These are phyloP conservation scores for Phanerochaete sordida DNA, from an alignment of 768 basidiomycete genomes.

Conservation along the genomic window DNA sequence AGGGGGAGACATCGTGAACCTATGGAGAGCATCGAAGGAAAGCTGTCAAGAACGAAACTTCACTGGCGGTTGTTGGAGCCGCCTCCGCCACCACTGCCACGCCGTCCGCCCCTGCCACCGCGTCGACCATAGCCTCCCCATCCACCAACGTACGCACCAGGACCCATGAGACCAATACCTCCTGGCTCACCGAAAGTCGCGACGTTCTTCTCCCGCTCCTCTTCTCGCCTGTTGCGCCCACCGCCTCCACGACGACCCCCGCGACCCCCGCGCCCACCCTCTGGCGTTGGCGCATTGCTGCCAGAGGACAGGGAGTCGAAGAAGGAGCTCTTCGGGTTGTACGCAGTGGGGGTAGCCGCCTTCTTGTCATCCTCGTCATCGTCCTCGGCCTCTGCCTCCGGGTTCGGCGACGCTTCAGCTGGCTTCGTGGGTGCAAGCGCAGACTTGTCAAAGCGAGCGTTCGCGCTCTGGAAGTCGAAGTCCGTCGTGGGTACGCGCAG, in stretches of 20 bases:
- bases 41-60: background rate
- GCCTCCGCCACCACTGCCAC: constrained; percentile 18
- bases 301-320: constrained; percentile 69
- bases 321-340: constrained; percentile 77
- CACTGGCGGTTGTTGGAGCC: constrained; percentile 10
- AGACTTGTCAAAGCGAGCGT: constrained; percentile 79
- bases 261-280: constrained; percentile 38
- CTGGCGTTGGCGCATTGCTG: constrained; percentile 32
- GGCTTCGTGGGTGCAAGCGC: constrained; percentile 35
- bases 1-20: background rate
- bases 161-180: constrained; percentile 72
- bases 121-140: constrained; percentile 69
- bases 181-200: constrained; percentile 88
- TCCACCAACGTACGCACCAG: constrained; percentile 74
- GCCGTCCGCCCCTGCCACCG: constrained; percentile 40
- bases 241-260: constrained; percentile 43
- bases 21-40: background rate
- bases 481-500: constrained; percentile 68
- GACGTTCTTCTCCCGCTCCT: constrained; percentile 80
- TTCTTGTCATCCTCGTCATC: constrained; percentile 32
- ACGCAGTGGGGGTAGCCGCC: constrained; percentile 40
- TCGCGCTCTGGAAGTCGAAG: constrained; percentile 78
- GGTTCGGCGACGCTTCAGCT: constrained; percentile 23
- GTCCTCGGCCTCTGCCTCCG: constrained; percentile 28
- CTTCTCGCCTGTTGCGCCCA: constrained; percentile 72